These are phyloP conservation scores for Dendrocalamus latiflorus DNA, from an alignment of 202 grass and related monocot genomes.

Conservation along the genomic window DNA sequence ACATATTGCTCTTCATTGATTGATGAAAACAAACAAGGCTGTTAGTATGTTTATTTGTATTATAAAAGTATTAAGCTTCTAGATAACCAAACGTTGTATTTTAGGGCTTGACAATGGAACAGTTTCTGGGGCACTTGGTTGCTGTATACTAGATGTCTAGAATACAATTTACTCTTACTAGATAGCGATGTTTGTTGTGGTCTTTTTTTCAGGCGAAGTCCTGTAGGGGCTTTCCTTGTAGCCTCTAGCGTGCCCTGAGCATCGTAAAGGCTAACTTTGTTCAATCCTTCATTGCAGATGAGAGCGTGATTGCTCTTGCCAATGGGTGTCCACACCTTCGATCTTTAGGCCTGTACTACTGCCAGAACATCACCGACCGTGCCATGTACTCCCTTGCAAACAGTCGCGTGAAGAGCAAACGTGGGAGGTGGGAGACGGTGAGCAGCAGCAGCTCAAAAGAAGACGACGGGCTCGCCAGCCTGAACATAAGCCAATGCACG, in stretches of 20 bases:
- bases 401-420: constrained; percentile 52
- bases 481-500: constrained; percentile 96
- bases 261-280: background rate
- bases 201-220: background rate
- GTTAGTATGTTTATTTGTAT: background rate
- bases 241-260: background rate
- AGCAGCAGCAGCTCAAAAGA: constrained; percentile 25
- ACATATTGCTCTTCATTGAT: background rate
- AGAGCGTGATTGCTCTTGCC: constrained; percentile 84
- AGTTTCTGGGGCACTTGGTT: background rate
- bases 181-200: background rate
- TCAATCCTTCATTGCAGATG: constrained; percentile 42
- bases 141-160: background rate
- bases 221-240: background rate
- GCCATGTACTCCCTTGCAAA: constrained; percentile 96
- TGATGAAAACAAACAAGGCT: background rate
- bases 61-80: background rate
- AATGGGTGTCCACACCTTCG: constrained; percentile 57
- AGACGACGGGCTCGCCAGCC: constrained; percentile 52
- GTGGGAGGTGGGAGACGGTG: constrained; percentile 23
- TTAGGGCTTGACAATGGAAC: background rate
- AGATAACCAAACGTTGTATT: background rate
- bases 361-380: constrained; percentile 91
- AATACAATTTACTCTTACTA: background rate
- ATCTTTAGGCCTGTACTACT: constrained; percentile 84